These are phyloP conservation scores for Harringtonia lauricola DNA, from an alignment of 2,329 filamentous ascomycete species.

Conservation along the genomic window DNA sequence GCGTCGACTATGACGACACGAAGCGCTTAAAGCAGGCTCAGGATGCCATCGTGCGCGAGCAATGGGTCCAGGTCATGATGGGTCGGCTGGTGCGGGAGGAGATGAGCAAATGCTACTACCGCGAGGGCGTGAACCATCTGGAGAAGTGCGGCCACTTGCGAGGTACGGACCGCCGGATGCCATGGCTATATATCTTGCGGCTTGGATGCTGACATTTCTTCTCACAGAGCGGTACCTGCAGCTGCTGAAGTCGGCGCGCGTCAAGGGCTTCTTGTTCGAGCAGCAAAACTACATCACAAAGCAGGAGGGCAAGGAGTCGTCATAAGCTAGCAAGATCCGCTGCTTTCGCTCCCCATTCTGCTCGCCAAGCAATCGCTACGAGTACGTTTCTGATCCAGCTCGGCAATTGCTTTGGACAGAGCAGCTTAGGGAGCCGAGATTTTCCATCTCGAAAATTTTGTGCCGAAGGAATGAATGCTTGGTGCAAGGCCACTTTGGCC, in stretches of 20 bases:
- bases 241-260: slow-evolving; percentile 63
- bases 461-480: too few relatives aligned
- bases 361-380: too few relatives aligned
- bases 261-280: slow-evolving; percentile 69
- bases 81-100: slow-evolving; percentile 71
- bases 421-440: too few relatives aligned
- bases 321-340: too few relatives aligned
- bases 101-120: slow-evolving; percentile 75
- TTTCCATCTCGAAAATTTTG: too few relatives aligned
- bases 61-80: slow-evolving; percentile 89
- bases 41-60: slow-evolving; percentile 71
- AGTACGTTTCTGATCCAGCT: too few relatives aligned
- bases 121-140: slow-evolving; percentile 76
- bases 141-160: slow-evolving; percentile 75
- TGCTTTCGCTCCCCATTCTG: background rate
- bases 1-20: slow-evolving; percentile 78
- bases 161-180: slow-evolving; percentile 43
- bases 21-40: slow-evolving; percentile 71
- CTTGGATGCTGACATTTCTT: background rate
- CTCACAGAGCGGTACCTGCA: slow-evolving; percentile 64
- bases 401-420: too few relatives aligned
- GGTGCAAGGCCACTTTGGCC: background rate
- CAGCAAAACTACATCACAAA: slow-evolving; percentile 65
- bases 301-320: slow-evolving; percentile 24
- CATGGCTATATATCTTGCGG: background rate